Conservation (phyloP, 495 filamentous ascomycete species). For the Hypoxylon subgilvum region DNA sequence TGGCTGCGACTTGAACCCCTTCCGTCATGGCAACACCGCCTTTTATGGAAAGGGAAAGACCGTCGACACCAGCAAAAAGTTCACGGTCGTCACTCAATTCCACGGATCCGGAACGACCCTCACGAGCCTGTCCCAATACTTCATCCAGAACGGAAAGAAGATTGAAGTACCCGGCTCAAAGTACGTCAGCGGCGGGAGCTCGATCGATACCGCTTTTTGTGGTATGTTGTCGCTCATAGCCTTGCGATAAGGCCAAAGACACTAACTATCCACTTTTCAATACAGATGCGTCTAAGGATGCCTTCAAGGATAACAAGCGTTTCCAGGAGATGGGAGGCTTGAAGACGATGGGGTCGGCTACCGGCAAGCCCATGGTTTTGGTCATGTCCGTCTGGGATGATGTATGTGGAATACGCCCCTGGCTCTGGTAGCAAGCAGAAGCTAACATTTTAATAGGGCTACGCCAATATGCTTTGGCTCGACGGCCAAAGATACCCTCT, state of each 20-base stretch:
- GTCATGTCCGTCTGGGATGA: conserved; percentile 81
- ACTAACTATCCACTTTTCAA: background rate
- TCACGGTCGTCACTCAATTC: conserved; percentile 76
- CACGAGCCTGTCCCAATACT: conserved; percentile 55
- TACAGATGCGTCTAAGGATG: conserved; percentile 58
- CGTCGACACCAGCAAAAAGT: conserved; percentile 62
- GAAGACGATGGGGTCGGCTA: conserved; percentile 61
- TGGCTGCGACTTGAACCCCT: conserved; percentile 54
- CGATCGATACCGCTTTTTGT: conserved; percentile 37
- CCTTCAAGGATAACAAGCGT: conserved; percentile 65
- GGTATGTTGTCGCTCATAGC: conserved; percentile 43
- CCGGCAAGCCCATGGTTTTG: conserved; percentile 68
- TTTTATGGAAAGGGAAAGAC: conserved; percentile 63
- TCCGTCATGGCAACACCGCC: conserved; percentile 57
- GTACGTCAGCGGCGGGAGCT: conserved; percentile 58
- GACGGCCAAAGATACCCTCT: conserved; percentile 55
- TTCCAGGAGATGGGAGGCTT: conserved; percentile 68
- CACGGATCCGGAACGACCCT: conserved; percentile 63
- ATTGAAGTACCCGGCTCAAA: conserved; percentile 60
- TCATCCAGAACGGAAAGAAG: conserved; percentile 65
- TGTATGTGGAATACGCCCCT: conserved; percentile 33
- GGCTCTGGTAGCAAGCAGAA: background rate
- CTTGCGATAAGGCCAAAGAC: background rate
- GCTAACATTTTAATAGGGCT: conserved; percentile 46
- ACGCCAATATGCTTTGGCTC: conserved; percentile 80